Evolutionary conservation across 176 grass and related monocot genomes (phyloP), one percentile per base, ranked within the genome.

Genomic region (Zea luxurians): DNA sequence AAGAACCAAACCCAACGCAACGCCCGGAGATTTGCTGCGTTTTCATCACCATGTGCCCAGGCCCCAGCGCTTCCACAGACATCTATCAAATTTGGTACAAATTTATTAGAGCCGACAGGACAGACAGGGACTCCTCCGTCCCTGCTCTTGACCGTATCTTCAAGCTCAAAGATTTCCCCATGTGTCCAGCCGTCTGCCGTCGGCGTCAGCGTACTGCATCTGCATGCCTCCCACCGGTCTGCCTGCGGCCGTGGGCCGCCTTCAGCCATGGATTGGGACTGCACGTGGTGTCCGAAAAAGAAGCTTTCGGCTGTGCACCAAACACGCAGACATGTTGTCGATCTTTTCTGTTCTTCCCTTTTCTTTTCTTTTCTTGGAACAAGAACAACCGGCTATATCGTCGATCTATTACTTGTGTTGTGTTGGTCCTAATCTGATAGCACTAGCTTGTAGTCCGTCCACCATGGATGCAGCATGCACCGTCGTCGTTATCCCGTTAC

Each of bases 221-320:
- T 41, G 78, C 67, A 27, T 74, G 60, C 79, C 42, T 35, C 20
- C 16, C 8, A 17, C 45, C 13, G 5, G 38, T 40, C 5, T 27
- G 9, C 37, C 13, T 49, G 36, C 78, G 20, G 20, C 66, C 3
- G 57, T 48, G 68, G 60, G 27, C 71, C 74, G 43, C 66, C 70
- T 47, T 79, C 81, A 64, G 63, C 17, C 69, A 40, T 64, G 61
- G 13, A 52, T 46, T 27, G 27, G 27, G 27, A 27, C 1, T 46
- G 49, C 75, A 84, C 81, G 70, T 74, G 69, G 61, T 15, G 20
- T 55, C 34, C 61, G 18, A 61, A 61, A 66, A 83, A 52, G 80
- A 69, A 46, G 46, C 86, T 83, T 88, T 88, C 81, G 81, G 86
- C 76, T 0, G 64, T 76, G n/a, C n/a, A 59, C 62, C 64, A 84